Evolutionary conservation across 768 basidiomycete genomes (phyloP), one percentile per base, ranked within the genome.

Genomic region (Suillus sp.): DNA sequence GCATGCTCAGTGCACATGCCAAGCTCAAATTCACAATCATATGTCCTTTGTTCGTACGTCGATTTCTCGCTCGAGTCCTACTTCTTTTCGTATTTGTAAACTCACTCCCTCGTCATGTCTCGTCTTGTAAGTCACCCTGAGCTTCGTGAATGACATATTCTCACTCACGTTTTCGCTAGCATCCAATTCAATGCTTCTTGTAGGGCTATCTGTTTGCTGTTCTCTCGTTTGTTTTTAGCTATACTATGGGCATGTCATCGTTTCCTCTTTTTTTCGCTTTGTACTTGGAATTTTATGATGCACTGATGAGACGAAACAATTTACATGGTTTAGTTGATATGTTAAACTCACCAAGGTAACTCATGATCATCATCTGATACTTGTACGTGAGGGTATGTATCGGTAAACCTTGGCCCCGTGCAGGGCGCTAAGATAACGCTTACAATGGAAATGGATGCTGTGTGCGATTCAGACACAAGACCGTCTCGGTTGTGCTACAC

Each of bases 191-290:
- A 51, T 55, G 54, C 54, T 55, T 55, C 54, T 55, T 55, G 54
- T 55, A 55, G 54, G 22, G n/a, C 34, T 55, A 55, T 55, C 54
- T 55, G n/a, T 55, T 55, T 55, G 50, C 50, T 55, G 22, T 55
- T 55, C 25, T 55, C 54, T 35, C 50, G 54, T 55, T n/a, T 22
- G 34, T 55, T 55, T 51, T 35, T 35, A 55, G 34, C 11, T 55
- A 35, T 37, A 18, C 48, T 50, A 30, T 51, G 27, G 50, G 50
- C 50, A 51, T 51, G 27, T 51, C 50, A 51, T 51, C 48, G 25
- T 18, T 10, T 22, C 22, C 32, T 35, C 22, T 22, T 34, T 22
- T 35, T 14, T 55, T 55, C 20, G 35, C n/a, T 35, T 22, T 55
- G 54, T 55, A 55, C 50, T 51, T 18, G 50, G 48, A 50, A 14